These are phyloP conservation scores for Globisporangium acanthophoron DNA, from an alignment of 352 stramenopile species.

Conservation along the genomic window DNA sequence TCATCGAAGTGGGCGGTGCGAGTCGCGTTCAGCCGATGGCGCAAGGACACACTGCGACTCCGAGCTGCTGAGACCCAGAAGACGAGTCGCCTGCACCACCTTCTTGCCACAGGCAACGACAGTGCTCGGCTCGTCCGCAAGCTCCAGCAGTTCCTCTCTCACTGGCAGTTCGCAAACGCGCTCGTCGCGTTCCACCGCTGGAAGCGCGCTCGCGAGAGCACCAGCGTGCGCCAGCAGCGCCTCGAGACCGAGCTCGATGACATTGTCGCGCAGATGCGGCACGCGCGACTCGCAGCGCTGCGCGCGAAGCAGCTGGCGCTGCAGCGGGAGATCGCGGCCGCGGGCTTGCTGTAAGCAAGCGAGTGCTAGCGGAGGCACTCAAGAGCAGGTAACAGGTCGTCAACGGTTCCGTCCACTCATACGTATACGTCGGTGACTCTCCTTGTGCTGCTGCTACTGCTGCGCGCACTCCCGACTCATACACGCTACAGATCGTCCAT, in stretches of 20 bases:
- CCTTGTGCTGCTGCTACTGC: no score
- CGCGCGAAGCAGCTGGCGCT: conserved; percentile 25
- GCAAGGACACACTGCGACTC: background rate
- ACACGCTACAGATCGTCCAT: conserved; percentile 52
- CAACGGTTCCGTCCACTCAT: background rate
- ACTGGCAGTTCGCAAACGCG: conserved; percentile 25
- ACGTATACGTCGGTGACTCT: background rate
- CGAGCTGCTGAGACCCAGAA: conserved; percentile 1
- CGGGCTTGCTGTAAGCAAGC: no score
- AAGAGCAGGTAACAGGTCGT: no score
- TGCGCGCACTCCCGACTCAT: background rate
- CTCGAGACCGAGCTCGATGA: conserved; percentile 24
- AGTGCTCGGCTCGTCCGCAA: background rate
- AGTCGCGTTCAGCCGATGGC: conserved; percentile 3
- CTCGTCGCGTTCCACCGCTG: conserved; percentile 33
- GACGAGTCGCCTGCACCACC: background rate
- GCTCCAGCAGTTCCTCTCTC: conserved; percentile 19
- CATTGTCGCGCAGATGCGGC: conserved; percentile 27
- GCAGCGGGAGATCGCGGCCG: background rate
- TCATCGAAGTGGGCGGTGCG: background rate
- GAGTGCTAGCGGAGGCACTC: no score
- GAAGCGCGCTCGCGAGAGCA: conserved; percentile 21
- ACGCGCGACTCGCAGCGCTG: conserved; percentile 19
- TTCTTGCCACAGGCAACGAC: background rate
- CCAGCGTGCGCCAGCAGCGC: conserved; percentile 17